phyloP scores from a whole-genome alignment of 1,139 yeast genomes.

The Magnusiomyces suaveolens region DNA sequence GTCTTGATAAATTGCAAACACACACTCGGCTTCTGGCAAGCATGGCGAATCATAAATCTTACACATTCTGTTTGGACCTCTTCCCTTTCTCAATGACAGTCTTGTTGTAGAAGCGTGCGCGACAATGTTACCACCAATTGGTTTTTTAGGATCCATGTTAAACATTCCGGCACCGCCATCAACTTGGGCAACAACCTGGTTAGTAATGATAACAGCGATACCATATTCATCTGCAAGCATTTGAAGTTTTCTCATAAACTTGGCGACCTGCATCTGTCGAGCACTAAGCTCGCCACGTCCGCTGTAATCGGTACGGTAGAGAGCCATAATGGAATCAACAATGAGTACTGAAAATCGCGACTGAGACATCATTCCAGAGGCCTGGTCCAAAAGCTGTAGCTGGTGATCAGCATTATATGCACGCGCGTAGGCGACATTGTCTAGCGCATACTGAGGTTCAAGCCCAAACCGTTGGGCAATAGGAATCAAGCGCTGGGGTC shows the following conservation, averaged over 20 bases:
- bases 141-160: slow-evolving; percentile 97
- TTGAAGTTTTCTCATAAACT: slow-evolving; percentile 83
- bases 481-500: slow-evolving; percentile 82
- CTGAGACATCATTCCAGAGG: slow-evolving; percentile 95
- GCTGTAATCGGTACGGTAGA: slow-evolving; percentile 87
- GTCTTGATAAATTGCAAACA: slow-evolving; percentile 91
- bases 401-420: slow-evolving; percentile 98
- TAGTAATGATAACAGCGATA: slow-evolving; percentile 94
- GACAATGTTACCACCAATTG: slow-evolving; percentile 96
- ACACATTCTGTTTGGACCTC: slow-evolving; percentile 87
- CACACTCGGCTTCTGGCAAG: slow-evolving; percentile 88
- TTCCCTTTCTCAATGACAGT: slow-evolving; percentile 78
- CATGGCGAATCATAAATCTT: slow-evolving; percentile 93
- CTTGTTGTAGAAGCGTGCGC: slow-evolving; percentile 96
- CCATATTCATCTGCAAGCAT: slow-evolving; percentile 96
- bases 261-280: slow-evolving; percentile 89
- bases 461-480: slow-evolving; percentile 89
- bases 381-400: slow-evolving; percentile 71
- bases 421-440: slow-evolving; percentile 94
- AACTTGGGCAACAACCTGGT: slow-evolving; percentile 96
- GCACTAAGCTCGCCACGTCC: slow-evolving; percentile 97
- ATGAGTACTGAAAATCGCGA: slow-evolving; percentile 67
- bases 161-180: slow-evolving; percentile 79
- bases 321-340: slow-evolving; percentile 94
- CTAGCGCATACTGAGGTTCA: slow-evolving; percentile 89